Evolutionary conservation across 768 basidiomycete genomes (phyloP), one percentile per base, ranked within the genome.

Genomic region (Terana coerulea): DNA sequence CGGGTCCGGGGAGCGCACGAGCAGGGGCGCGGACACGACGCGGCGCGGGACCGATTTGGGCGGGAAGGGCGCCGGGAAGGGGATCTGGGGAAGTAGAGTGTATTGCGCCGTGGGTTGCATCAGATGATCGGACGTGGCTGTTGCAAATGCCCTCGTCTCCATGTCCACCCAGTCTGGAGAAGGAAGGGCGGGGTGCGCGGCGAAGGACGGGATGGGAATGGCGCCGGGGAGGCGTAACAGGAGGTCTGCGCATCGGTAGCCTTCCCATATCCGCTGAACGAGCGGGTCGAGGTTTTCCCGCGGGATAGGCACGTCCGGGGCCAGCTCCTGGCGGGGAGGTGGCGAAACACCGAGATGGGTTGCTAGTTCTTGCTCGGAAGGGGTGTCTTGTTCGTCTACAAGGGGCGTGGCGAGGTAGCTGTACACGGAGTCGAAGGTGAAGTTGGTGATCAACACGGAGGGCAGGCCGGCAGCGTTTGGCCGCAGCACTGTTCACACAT

Each of bases 401-500:
- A 83, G 64, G 3, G 74, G 64, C 0, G 85, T 80, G 3, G 83
- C 78, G 17, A 90, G 81, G 56, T 83, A 89, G 55, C 84, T 86
- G 64, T 84, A 91, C 11, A 89, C 87, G 1, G 88, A 85, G 67
- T 91, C 88, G 65, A 91, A 91, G 0, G 87, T 85, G 63, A 91
- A 91, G 69, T 91, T 91, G 37, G 87, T 88, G 56, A 90, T 76
- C 15, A 91, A 69, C 34, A 83, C 72, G 1, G 84, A 84, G 1
- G 87, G 88, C n/a, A 90, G 71, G 0, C 77, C 74, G 0, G 81
- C 77, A 31, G 70, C 63, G 39, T 81, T 78, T n/a, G 2, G 86
- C 88, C 1, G 88, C 86, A 30, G 84, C 73, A 59, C 86, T 88
- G 54, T 6, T 17, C 2, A 11, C n/a, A n/a, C n/a, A 17, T 25